Evolutionary conservation across 2,329 filamentous ascomycete genomes (phyloP).

Genomic region (Colletotrichum aenigma): DNA sequence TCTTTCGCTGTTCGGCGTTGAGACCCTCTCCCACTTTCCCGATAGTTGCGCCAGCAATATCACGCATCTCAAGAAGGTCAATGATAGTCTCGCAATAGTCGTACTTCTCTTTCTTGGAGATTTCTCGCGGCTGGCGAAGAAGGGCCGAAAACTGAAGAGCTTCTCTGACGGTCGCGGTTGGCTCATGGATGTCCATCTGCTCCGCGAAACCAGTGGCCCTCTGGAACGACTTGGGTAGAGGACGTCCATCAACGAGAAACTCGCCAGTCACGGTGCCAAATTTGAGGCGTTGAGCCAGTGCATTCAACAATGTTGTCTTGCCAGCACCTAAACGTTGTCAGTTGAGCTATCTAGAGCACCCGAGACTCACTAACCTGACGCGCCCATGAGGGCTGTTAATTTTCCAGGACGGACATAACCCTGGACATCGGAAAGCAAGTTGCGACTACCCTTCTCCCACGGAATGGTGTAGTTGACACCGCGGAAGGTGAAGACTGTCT

Average conservation of each 20-base stretch:
- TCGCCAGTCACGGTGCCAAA: constrained; percentile 79
- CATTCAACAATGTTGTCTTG: constrained; percentile 77
- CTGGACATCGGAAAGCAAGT: constrained; percentile 76
- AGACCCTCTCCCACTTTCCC: constrained; percentile 63
- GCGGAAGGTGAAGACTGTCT: constrained; percentile 60
- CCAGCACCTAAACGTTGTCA: constrained; percentile 47
- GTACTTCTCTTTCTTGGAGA: constrained; percentile 65
- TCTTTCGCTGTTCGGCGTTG: constrained; percentile 63
- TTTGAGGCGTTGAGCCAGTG: constrained; percentile 75
- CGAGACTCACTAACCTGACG: constrained; percentile 39
- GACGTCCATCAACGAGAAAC: constrained; percentile 78
- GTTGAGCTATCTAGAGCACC: neutral
- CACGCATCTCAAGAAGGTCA: constrained; percentile 71
- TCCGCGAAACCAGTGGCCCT: constrained; percentile 75
- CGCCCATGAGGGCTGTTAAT: constrained; percentile 78
- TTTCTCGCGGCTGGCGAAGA: constrained; percentile 63
- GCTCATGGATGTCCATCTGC: constrained; percentile 71
- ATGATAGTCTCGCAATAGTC: constrained; percentile 72
- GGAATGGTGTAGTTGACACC: constrained; percentile 55
- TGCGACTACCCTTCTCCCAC: constrained; percentile 66
- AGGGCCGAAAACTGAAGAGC: constrained; percentile 70
- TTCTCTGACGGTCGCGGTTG: constrained; percentile 69
- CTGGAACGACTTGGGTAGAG: constrained; percentile 77
- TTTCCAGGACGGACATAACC: constrained; percentile 87
- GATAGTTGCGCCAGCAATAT: constrained; percentile 68